Conservation (phyloP, 345 rosid genomes). For the Dipteronia sinensis region DNA sequence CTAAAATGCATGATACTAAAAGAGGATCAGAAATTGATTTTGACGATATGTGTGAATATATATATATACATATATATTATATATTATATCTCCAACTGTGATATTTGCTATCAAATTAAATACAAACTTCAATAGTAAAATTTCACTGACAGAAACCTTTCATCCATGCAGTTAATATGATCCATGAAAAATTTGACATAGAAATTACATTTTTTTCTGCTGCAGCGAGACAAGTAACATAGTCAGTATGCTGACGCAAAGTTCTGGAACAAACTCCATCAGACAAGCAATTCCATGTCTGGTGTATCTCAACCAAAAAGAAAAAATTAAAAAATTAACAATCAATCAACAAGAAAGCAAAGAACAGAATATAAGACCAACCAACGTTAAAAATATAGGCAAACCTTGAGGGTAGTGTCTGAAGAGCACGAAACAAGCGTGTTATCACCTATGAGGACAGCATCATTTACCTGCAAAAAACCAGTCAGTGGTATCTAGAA, state of each 20-base stretch:
- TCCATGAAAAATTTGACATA: conserved; percentile 24
- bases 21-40: conserved; percentile 62
- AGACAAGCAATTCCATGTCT: conserved; percentile 92
- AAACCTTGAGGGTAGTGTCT: conserved; percentile 94
- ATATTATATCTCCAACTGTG: conserved; percentile 12
- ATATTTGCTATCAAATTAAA: conserved; percentile 2
- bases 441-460: conserved; percentile 71
- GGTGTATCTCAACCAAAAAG: conserved; percentile 21
- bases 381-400: conserved; percentile 14
- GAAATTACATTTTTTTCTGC: conserved; percentile 90
- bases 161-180: conserved; percentile 31
- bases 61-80: background rate
- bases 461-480: conserved; percentile 84
- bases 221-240: conserved; percentile 91
- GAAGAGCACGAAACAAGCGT: conserved; percentile 96
- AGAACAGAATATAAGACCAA: conserved; percentile 1
- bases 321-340: conserved; percentile 12
- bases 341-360: conserved; percentile 19
- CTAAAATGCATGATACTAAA: conserved; percentile 77
- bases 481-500: conserved; percentile 4
- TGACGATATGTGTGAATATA: background rate
- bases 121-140: conserved; percentile 23
- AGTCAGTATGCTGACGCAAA: conserved; percentile 94
- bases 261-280: conserved; percentile 85
- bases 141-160: conserved; percentile 29